These are phyloP conservation scores for Rhypophila decipiens DNA, from an alignment of 495 filamentous ascomycete genomes.

Conservation along the genomic window DNA sequence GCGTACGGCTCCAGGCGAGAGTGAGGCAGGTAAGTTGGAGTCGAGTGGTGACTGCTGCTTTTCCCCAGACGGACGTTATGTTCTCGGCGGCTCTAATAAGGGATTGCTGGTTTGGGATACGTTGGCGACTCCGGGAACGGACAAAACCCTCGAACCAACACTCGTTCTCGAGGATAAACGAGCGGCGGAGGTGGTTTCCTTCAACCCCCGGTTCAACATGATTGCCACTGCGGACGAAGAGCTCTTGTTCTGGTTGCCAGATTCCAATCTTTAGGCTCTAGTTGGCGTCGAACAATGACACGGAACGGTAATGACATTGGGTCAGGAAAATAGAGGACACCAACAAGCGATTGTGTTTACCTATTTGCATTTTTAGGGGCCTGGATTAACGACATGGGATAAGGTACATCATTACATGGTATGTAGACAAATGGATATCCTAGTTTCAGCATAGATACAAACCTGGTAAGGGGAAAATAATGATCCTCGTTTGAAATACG, in stretches of 20 bases:
- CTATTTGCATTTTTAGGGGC: constrained; percentile 1
- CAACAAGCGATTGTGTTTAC: constrained; percentile 17
- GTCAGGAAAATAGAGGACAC: background rate
- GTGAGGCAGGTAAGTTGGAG: constrained; percentile 28
- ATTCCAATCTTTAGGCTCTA: too few relatives aligned
- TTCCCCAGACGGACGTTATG: constrained; percentile 77
- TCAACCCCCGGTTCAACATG: constrained; percentile 87
- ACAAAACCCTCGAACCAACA: constrained; percentile 58
- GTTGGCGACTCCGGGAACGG: constrained; percentile 44
- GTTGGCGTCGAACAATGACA: constrained; percentile 35
- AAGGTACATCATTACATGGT: too few relatives aligned
- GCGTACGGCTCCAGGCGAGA: constrained; percentile 44
- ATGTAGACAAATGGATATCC: too few relatives aligned
- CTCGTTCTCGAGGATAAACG: constrained; percentile 58
- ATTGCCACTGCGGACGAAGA: constrained; percentile 84
- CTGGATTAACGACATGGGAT: background rate
- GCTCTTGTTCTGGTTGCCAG: constrained; percentile 84
- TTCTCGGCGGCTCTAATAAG: constrained; percentile 68
- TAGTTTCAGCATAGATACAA: too few relatives aligned
- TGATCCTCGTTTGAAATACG: too few relatives aligned
- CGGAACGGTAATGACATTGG: background rate
- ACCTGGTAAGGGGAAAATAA: too few relatives aligned
- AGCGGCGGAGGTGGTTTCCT: constrained; percentile 68
- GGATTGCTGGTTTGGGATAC: constrained; percentile 83
- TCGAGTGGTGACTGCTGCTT: constrained; percentile 79